These are phyloP conservation scores for Arthrinium puccinioides DNA, from an alignment of 2,329 filamentous ascomycete species.

Conservation along the genomic window DNA sequence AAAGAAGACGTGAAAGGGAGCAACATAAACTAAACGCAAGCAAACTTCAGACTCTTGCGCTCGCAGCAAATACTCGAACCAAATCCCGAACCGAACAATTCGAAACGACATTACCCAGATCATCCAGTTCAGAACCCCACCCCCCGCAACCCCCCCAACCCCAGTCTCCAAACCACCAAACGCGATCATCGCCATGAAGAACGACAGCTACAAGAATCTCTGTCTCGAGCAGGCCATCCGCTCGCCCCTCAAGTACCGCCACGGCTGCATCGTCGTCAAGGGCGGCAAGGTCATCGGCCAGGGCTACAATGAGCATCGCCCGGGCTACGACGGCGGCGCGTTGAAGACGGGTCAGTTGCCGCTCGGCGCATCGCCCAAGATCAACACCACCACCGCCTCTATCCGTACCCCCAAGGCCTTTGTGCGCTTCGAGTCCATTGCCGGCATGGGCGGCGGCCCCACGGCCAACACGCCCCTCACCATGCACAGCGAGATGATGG, in stretches of 20 bases:
- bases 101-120: no score
- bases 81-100: no score
- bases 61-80: no score
- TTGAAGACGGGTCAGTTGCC: constrained; percentile 1
- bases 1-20: no score
- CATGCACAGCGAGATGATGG: constrained; percentile 51
- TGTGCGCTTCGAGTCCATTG: constrained; percentile 29
- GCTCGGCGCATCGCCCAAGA: constrained; percentile 21
- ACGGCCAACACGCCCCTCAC: constrained; percentile 33
- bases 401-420: constrained; percentile 14
- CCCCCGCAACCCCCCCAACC: no score
- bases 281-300: constrained; percentile 46
- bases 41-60: no score
- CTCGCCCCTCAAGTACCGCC: constrained; percentile 41
- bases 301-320: constrained; percentile 41
- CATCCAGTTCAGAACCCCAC: no score
- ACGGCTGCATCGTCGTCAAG: constrained; percentile 42
- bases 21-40: no score
- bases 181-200: constrained; percentile 13
- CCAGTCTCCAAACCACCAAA: neutral
- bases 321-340: constrained; percentile 38
- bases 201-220: constrained; percentile 39
- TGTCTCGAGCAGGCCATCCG: constrained; percentile 44
- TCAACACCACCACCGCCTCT: constrained; percentile 21
- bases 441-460: constrained; percentile 24